Evolutionary conservation across 768 basidiomycete genomes (phyloP), one percentile per base, ranked within the genome.

Genomic region (Holtermannia corniformis): DNA sequence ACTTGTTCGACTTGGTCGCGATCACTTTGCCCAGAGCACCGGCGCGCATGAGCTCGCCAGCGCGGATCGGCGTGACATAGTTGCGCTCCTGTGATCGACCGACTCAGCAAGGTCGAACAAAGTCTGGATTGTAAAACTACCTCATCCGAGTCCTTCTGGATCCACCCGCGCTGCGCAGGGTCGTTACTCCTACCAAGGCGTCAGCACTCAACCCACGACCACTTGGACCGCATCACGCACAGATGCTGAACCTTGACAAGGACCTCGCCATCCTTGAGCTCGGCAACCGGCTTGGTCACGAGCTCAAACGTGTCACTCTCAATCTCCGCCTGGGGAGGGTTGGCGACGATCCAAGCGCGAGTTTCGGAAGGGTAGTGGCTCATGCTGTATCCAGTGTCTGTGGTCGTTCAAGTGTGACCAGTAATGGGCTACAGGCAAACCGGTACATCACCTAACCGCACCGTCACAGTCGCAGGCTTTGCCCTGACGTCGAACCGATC

Each of bases 221-320:
- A 45, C 57, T 64, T 62, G 16, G 68, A 68, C 0, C 68, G 71
- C 40, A 67, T 65, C 46, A 70, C 70, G 4, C 61, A 60, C 25
- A 70, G 25, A 32, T 60, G 61, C 21, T 43, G 42, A 11, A 51
- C 26, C 54, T 65, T 58, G 56, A 71, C 41, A 26, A 71, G 50
- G 42, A 72, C 51, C 46, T 70, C 45, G n/a, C 62, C 64, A 26
- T 61, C 58, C 44, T 63, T 55, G 20, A 68, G 56, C 22, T 59
- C 55, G 13, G 58, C 52, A 13, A 62, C 14, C 3, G 25, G 27
- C 25, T 44, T 41, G 13, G 47, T 52, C 49, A 56, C 51, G 25
- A 59, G 27, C 19, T 26, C 23, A 53, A 67, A 67, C n/a, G 60
- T 59, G 49, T 57, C 51, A 13, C 51, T 25, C 2, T 23, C 51